Percentiles rank a stretch among this genome's conserved stretches.
These are phyloP conservation scores for Saturnispora galanensis DNA, from an alignment of 805 yeast species.

Conservation along the genomic window DNA sequence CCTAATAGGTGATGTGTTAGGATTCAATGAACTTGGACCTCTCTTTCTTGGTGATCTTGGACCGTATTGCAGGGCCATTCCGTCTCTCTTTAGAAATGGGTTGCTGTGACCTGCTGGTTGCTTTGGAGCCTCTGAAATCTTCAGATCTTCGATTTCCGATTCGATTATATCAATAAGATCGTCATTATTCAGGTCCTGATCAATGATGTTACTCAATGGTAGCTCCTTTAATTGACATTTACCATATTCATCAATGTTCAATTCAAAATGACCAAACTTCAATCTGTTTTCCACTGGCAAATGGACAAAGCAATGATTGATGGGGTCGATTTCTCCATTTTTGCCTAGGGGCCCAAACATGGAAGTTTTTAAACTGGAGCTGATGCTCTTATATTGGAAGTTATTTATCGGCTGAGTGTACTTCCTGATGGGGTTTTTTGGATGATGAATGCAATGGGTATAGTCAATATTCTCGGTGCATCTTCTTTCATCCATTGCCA, in stretches of 20 bases:
- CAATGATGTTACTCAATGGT: background rate
- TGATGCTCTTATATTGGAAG: background rate
- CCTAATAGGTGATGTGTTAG: background rate
- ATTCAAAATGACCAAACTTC: constrained; percentile 12
- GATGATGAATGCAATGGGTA: constrained; percentile 7
- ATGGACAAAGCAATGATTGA: constrained; percentile 7
- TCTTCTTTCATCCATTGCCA: background rate
- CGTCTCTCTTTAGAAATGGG: background rate
- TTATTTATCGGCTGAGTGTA: constrained; percentile 11
- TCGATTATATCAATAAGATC: constrained; percentile 1
- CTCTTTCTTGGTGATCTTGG: background rate
- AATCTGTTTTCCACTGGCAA: constrained; percentile 4
- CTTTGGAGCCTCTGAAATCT: background rate
- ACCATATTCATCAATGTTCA: constrained; percentile 10
- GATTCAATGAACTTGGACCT: background rate
- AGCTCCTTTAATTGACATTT: background rate
- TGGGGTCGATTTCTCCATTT: constrained; percentile 8
- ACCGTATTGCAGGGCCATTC: background rate
- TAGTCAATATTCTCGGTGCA: constrained; percentile 11
- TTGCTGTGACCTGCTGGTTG: background rate
- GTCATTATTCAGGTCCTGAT: background rate
- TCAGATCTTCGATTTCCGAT: constrained; percentile 18
- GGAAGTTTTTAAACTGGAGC: background rate
- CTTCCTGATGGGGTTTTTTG: constrained; percentile 12
- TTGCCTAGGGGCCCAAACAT: constrained; percentile 3